Evolutionary conservation across 805 yeast species (phyloP), one percentile per base, ranked within the genome.

Genomic region (Candida corydali): DNA sequence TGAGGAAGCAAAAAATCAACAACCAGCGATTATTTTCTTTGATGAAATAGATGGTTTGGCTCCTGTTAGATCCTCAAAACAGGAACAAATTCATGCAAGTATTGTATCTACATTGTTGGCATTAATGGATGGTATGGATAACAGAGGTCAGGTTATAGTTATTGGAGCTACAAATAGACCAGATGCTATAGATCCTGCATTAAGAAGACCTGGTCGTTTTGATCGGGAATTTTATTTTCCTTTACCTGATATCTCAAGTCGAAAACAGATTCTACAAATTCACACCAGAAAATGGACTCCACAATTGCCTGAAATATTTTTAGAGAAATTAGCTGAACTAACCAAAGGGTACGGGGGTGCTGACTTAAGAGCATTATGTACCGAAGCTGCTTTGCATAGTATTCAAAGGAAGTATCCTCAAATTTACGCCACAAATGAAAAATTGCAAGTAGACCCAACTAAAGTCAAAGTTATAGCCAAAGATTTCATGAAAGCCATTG

Each of bases 341-440:
- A 91, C 98, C 0, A 91, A 89, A 55, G 98, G 98, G 0, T 93
- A 86, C 53, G 98, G 98, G 32, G 98, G 98, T 65, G 98, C 98
- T 2, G 98, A 93, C 58, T 65, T 93, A 44, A 69, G 96, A 38
- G 96, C 98, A 0, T 65, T 93, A 20, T 88, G 98, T 57, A 91
- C 98, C 0, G 98, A 93, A 55, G 89, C 97, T 20, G 98, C 98
- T 0, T 68, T 93, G 43, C 81, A 83, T 50, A 82, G 96, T 50
- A 91, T 93, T 27, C 97, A 91, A 60, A 68, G 98, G 45, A 76
- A 82, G 31, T 91, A 82, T 48, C 99, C 99, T 0, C 98, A 93
- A 59, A 91, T 93, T 30, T 93, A 93, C 59, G 63, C 73, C 44
- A 74, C 89, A 8, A 69, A 73, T 36, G 84, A 83, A 32, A 91